Evolutionary conservation across 331 rosid species (phyloP), one percentile per base, ranked within the genome.

Genomic region (Quercus tomentella): DNA sequence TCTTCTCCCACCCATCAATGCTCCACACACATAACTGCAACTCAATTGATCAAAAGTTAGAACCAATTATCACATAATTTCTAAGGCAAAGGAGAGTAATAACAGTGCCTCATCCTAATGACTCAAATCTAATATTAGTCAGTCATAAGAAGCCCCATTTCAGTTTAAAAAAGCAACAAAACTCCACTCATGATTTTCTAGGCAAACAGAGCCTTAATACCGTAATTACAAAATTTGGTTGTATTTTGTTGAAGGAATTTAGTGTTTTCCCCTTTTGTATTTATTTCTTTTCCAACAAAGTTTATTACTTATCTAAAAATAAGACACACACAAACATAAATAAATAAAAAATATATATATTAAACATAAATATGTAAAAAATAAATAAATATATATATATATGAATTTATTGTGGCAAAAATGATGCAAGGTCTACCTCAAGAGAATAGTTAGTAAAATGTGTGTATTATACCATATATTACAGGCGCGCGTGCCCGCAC

Each of bases 1-100:
- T 85, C 80, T 82, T 85, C 79, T 85, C 88, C 88, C 88, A 85
- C 49, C 81, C 88, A 75, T 85, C 88, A 33, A 85, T 85, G 81
- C 88, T 85, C 86, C 86, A 85, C 54, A 82, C 80, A 41, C 86
- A 85, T 58, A 85, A 72, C 88, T 85, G 77, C 43, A 72, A 43
- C 58, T 56, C 54, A 67, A n/a, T 67, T 35, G 72, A 51, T 31
- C 43, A 6, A 72, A 54, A 67, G 20, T 37, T 52, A 43, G 72
- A 77, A 20, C 51, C 33, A 26, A 26, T 26, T 56, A 22, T 43
- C 16, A 54, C 30, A 51, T 33, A 56, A 28, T 31, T 26, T 30
- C 37, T 12, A 51, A 73, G 4, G 66, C n/a, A 1, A 79, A 28
- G 61, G 22, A 65, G 41, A 65, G 45, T 30, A 30, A 65, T 30